Conservation (phyloP, 371 early-diverging fungal genomes). For the Batkoa obscura region DNA sequence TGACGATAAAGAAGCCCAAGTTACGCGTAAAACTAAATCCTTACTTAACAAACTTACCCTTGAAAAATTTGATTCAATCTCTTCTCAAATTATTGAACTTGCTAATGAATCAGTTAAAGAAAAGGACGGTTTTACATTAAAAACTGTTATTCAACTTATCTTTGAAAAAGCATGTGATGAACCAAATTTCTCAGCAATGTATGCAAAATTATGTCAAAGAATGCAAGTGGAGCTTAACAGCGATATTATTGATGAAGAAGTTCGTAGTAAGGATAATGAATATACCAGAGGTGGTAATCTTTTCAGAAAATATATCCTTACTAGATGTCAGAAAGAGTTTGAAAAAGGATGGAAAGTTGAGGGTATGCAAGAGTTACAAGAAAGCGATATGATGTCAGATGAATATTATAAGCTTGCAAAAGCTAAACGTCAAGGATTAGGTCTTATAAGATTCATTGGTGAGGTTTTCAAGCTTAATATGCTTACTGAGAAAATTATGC, state of each 20-base stretch:
- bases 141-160: constrained; percentile 56
- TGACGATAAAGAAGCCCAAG: constrained; percentile 24
- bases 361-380: constrained; percentile 25
- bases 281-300: constrained; percentile 38
- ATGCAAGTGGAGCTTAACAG: constrained; percentile 32
- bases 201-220: constrained; percentile 67
- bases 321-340: constrained; percentile 80
- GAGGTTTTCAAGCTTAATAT: constrained; percentile 79
- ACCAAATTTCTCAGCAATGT: constrained; percentile 70
- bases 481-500: constrained; percentile 82
- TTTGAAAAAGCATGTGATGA: constrained; percentile 94
- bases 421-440: constrained; percentile 85
- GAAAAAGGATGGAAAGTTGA: constrained; percentile 59
- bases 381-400: constrained; percentile 33
- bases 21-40: constrained; percentile 63
- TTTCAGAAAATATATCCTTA: constrained; percentile 78
- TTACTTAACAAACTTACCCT: constrained; percentile 87
- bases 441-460: constrained; percentile 84
- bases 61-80: constrained; percentile 78
- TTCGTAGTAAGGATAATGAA: constrained; percentile 25
- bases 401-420: constrained; percentile 73
- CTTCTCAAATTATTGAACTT: constrained; percentile 61
- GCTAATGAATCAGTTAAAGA: constrained; percentile 47
- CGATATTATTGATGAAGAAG: constrained; percentile 30
- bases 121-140: constrained; percentile 43